Evolutionary conservation across 2,329 filamentous ascomycete genomes (phyloP), one percentile per base, ranked within the genome.

Genomic region (Verticillium nubilum): DNA sequence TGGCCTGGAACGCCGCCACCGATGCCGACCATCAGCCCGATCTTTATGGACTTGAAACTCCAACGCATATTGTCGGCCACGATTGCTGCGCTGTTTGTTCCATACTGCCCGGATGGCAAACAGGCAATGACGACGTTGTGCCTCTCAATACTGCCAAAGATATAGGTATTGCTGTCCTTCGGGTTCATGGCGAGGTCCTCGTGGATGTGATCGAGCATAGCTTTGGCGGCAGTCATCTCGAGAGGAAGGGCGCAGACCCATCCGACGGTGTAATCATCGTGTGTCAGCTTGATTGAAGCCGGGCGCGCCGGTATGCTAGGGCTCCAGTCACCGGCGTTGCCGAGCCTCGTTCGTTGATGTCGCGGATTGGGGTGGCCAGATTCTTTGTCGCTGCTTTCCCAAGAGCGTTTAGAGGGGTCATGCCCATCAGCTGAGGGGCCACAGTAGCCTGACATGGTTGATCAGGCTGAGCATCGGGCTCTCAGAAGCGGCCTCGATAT

Each of bases 41-140:
- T 62, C 1, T 56, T 55, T 4, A 70, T 52, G 2, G 58, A 65
- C 10, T 64, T 64, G 42, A 72, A 74, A 54, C 61, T 72, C 10
- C 55, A 61, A 1, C 69, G 54, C 65, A 74, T 69, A 33, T 68
- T 58, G 13, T 58, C 64, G 1, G 67, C 71, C 3, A 70, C 70
- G 6, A n/a, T 63, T 1, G 70, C 67, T 0, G 72, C 70, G n/a
- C 63, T 59, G 2, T 9, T 59, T 3, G 62, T 66, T 1, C 72
- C 72, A 31, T 71, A 70, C 6, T 64, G 57, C 13, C 65, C 70
- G 5, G 64, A 60, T 0, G 72, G 69, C 2, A 73, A 53, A 3
- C 58, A 62, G 5, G 67, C 64, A 10, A 78, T 69, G 23, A 73
- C 73, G 7, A 76, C 62, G 37, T 76, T 72, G 59, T 76, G 73